Percentiles rank a stretch among this genome's conserved stretches.
These are phyloP conservation scores for Irpex lacteus DNA, from an alignment of 1,284 basidiomycete species.

Conservation along the genomic window DNA sequence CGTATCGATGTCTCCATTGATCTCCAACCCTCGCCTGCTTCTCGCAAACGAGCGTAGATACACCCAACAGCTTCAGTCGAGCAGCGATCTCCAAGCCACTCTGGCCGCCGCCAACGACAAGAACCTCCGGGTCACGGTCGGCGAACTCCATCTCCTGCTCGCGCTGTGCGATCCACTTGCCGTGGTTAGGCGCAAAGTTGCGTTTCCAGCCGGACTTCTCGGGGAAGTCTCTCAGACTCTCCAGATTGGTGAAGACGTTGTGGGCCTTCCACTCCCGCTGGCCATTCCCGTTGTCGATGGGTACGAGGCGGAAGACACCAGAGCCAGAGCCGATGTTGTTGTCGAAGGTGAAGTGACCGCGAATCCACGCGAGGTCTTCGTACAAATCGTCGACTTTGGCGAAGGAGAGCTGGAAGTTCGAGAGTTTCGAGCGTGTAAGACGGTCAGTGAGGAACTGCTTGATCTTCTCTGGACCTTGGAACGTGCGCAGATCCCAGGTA, in stretches of 20 bases:
- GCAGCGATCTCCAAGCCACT: constrained; percentile 41
- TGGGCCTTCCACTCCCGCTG: constrained; percentile 48
- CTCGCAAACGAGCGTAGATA: constrained; percentile 50
- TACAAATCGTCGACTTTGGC: constrained; percentile 38
- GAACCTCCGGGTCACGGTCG: constrained; percentile 34
- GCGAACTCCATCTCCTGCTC: constrained; percentile 33
- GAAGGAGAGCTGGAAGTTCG: constrained; percentile 35
- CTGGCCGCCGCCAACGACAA: constrained; percentile 61
- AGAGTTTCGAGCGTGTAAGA: constrained; percentile 34
- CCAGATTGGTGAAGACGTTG: constrained; percentile 52
- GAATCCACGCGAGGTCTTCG: constrained; percentile 54
- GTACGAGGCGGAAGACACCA: constrained; percentile 51
- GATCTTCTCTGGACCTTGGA: constrained; percentile 42
- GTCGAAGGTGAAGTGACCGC: constrained; percentile 50
- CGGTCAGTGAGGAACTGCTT: constrained; percentile 40
- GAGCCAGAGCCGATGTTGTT: constrained; percentile 43
- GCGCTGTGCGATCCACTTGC: constrained; percentile 33
- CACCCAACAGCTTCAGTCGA: constrained; percentile 46
- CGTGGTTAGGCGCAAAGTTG: constrained; percentile 30
- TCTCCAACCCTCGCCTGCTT: constrained; percentile 48
- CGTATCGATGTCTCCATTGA: constrained; percentile 52
- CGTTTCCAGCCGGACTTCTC: constrained; percentile 35
- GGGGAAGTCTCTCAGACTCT: constrained; percentile 46
- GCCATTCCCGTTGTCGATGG: constrained; percentile 30
- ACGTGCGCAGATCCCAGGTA: constrained; percentile 61